Evolutionary conservation across 768 basidiomycete genomes (phyloP).

Genomic region (Pholiota microspora): DNA sequence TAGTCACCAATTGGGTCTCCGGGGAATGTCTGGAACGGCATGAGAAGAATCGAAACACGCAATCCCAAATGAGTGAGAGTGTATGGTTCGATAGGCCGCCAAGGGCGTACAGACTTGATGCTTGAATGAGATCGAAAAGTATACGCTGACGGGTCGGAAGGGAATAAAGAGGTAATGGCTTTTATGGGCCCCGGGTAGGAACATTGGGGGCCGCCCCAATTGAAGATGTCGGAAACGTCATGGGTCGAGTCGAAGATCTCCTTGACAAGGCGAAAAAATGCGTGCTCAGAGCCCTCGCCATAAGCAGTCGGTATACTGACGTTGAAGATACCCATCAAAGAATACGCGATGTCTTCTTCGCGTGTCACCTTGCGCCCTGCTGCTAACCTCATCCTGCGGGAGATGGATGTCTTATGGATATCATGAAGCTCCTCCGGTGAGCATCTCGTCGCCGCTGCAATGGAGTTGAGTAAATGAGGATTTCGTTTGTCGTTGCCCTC

Average conservation of each 20-base stretch:
- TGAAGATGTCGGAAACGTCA: not conserved
- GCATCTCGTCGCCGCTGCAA: not conserved
- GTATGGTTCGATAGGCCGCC: too few relatives aligned
- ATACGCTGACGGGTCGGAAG: not conserved
- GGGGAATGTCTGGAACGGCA: too few relatives aligned
- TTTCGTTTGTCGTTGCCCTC: not conserved
- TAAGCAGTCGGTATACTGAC: slow-evolving; percentile 2
- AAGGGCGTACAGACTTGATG: too few relatives aligned
- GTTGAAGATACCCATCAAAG: slow-evolving; percentile 1
- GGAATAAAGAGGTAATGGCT: not conserved
- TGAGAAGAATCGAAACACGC: too few relatives aligned
- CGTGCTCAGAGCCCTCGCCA: slow-evolving; percentile 1
- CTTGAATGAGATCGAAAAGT: too few relatives aligned
- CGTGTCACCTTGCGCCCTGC: not conserved
- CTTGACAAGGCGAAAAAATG: not conserved
- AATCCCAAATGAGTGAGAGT: too few relatives aligned
- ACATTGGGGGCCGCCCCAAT: not conserved
- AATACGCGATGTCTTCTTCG: slow-evolving; percentile 1
- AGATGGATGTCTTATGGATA: not conserved
- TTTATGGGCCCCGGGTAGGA: not conserved
- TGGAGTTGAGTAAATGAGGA: not conserved
- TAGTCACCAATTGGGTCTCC: too few relatives aligned
- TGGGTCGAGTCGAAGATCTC: slow-evolving; percentile 1
- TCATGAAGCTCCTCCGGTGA: not conserved
- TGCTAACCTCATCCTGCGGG: not conserved